Evolutionary conservation across 2,329 filamentous ascomycete species (phyloP).

Genomic region (Chalara sp.): DNA sequence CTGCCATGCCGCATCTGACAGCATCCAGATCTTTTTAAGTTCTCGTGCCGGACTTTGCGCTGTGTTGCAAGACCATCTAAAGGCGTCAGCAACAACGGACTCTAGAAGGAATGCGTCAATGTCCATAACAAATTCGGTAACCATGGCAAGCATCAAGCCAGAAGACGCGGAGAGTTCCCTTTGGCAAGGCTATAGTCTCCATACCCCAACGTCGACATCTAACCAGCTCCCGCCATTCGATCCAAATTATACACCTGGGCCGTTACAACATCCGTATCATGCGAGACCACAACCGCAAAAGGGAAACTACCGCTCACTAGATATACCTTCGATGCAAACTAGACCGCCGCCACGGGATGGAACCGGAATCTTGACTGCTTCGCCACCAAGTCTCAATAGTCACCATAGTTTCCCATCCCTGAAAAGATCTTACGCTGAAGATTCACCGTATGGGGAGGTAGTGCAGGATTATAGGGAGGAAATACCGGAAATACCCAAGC

Average conservation of each 20-base stretch:
- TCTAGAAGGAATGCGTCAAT: slow-evolving; percentile 20
- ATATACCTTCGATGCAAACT: slow-evolving; percentile 21
- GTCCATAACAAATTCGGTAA: slow-evolving; percentile 25
- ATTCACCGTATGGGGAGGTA: slow-evolving; percentile 21
- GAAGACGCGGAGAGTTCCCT: slow-evolving; percentile 24
- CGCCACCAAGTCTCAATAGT: slow-evolving; percentile 21
- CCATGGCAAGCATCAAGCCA: slow-evolving; percentile 28
- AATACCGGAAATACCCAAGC: slow-evolving; percentile 20
- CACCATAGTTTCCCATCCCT: slow-evolving; percentile 27
- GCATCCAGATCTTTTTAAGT: slow-evolving; percentile 17
- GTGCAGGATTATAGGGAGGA: slow-evolving; percentile 25
- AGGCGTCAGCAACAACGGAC: slow-evolving; percentile 8
- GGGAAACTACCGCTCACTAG: slow-evolving; percentile 23
- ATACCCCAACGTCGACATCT: slow-evolving; percentile 15
- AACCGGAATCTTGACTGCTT: slow-evolving; percentile 18
- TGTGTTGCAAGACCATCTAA: slow-evolving; percentile 11
- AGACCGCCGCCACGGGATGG: slow-evolving; percentile 13
- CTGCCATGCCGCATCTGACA: slow-evolving; percentile 17
- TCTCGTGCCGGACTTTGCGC: slow-evolving; percentile 8
- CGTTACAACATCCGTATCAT: slow-evolving; percentile 20
- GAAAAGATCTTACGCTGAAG: slow-evolving; percentile 25
- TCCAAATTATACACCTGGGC: slow-evolving; percentile 16
- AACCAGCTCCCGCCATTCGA: slow-evolving; percentile 21
- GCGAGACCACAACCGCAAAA: slow-evolving; percentile 17
- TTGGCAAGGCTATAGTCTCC: slow-evolving; percentile 26